Evolutionary conservation across 306 rosid species (phyloP), one percentile per base, ranked within the genome.

Genomic region (Cicer yamashitae): DNA sequence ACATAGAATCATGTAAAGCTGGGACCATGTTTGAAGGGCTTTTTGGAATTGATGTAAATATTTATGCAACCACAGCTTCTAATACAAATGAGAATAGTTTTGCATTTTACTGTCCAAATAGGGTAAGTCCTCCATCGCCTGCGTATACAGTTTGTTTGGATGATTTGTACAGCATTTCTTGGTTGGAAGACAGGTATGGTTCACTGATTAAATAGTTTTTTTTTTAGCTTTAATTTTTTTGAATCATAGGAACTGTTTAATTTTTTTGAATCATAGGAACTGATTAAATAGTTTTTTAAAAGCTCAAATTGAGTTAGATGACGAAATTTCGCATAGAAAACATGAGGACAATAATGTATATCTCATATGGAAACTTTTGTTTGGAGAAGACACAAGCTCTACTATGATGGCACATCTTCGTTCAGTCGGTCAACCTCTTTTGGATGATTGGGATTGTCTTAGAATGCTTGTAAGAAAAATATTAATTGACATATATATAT

Each of bases 401-500:
- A 3, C 34, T 11, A 30, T 76, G 59, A 41, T 85, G 76, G 8
- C 39, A 51, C 17, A 56, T 13, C 84, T 85, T 68, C 78, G 89
- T 75, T 77, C 82, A 5, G 20, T 51, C 0, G 89, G 91, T 8
- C 83, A 82, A 10, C 78, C 93, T 20, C 79, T 85, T 9, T 89
- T 88, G 1, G 87, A 88, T 56, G 91, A 88, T 70, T 91, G 93
- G 96, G 79, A 82, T 58, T 88, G 93, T 76, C 65, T 87, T 11
- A 87, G 71, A 84, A 79, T 50, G 63, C 77, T 85, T 57, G 90
- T 89, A 81, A 85, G 85, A 48, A 22, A 0, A 18, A 67, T 20
- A 17, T 9, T 56, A 0, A 1, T 6, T 14, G 11, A 7, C 38
- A 20, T 30, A 3, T 22, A 18, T 11, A 0, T 12, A 45, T 11